Base-by-base conservation (phyloP, 1,284 basidiomycete genomes). In the Polyporus tsugae region DNA sequence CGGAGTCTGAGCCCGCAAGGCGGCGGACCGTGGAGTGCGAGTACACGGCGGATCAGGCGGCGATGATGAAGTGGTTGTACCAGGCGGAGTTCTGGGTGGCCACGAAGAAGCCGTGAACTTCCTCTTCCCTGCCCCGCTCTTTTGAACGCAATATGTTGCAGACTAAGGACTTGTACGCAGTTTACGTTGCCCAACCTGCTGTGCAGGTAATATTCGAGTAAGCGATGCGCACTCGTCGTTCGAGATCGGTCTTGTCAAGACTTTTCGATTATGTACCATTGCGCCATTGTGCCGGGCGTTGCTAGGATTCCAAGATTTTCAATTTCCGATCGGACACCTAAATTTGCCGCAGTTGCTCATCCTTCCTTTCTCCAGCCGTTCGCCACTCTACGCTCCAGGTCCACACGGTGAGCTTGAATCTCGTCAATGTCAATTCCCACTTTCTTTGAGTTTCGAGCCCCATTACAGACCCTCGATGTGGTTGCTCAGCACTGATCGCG, bases 51-150 rank as follows among this genome's bases (percentile, higher is more conserved):
- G 89, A 92, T 76, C 72, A 75, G 53, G 77, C 82, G 46, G 89
- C 89, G 52, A 89, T 90, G 89, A 90, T 90, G 88, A 81, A 81
- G 35, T 90, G 87, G 87, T 80, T 89, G 10, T 91, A 91, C 74
- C 81, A 84, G 72, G 86, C 89, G 0, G 89, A 90, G 74, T 90
- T 90, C 77, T 91, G 89, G 88, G 85, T 87, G 13, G 89, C 87
- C 1, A 81, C 75, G 59, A 90, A 86, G 66, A 52, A 41, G 22
- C 13, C 6, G 7, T 60, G 38, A 60, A 38, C 38, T 52, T 22
- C 6, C 2, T 52, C 55, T 35, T 13, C 19, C 15, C 7, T 33
- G 10, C 52, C 17, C 13, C 52, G 52, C 10, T 6, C 17, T 42
- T 49, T 4, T 10, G 22, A 22, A n/a, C 9, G n/a, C 22, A 22